Evolutionary conservation across 129 eudicot genomes (phyloP).

Genomic region (Centaurea solstitialis): DNA sequence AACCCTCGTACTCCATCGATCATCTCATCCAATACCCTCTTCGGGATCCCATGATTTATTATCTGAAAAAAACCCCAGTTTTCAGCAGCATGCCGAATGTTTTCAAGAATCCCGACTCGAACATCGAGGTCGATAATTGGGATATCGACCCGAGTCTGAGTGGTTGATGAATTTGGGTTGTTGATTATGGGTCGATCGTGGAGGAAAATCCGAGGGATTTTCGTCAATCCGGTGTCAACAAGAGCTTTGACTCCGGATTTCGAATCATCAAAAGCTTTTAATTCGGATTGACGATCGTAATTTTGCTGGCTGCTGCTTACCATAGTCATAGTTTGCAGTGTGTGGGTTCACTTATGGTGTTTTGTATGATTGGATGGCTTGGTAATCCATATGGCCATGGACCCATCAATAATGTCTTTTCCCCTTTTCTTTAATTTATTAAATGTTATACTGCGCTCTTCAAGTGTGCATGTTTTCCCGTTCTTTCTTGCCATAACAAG

Average conservation of each 20-base stretch:
- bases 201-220: conserved; percentile 34
- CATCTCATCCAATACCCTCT: conserved; percentile 26
- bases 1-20: conserved; percentile 25
- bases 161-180: conserved; percentile 7
- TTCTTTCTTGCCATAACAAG: too few species aligned
- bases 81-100: conserved; percentile 33
- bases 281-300: conserved; percentile 17
- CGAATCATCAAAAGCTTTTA: not conserved
- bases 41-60: conserved; percentile 23
- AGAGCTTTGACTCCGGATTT: not conserved
- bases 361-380: too few species aligned
- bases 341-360: too few species aligned
- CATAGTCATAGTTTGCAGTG: too few species aligned
- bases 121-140: conserved; percentile 34
- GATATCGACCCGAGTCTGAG: not conserved
- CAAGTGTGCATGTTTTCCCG: too few species aligned
- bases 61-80: conserved; percentile 39
- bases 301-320: not conserved
- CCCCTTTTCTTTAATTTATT: too few species aligned
- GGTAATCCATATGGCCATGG: too few species aligned
- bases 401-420: too few species aligned
- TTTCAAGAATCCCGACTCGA: not conserved
- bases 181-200: not conserved
- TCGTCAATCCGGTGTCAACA: conserved; percentile 17
- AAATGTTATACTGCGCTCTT: too few species aligned